Evolutionary conservation across 352 stramenopile species (phyloP).

Genomic region (Blastocystis sp.): DNA sequence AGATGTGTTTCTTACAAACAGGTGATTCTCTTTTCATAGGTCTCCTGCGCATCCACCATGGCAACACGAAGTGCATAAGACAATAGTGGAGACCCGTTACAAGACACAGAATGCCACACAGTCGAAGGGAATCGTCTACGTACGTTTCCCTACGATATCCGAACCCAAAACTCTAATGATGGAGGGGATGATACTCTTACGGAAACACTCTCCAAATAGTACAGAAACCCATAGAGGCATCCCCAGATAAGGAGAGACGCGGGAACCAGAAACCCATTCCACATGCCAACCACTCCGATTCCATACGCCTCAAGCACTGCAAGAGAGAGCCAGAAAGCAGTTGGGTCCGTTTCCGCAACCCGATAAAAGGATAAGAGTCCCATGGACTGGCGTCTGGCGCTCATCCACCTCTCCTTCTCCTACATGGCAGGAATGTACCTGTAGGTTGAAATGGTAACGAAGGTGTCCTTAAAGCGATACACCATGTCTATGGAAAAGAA

Average conservation of each 20-base stretch:
- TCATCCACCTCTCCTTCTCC: neutral
- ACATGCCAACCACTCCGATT: neutral
- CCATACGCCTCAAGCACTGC: neutral
- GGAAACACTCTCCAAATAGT: constrained; percentile 10
- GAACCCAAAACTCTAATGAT: constrained; percentile 17
- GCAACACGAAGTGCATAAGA: neutral
- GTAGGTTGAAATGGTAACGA: neutral
- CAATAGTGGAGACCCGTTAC: neutral
- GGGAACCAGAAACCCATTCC: constrained; percentile 5
- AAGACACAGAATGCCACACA: neutral
- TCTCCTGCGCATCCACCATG: neutral
- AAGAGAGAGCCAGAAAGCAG: neutral
- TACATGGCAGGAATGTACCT: constrained; percentile 4
- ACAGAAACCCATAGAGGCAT: neutral
- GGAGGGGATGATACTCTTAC: too few relatives aligned
- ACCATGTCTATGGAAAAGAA: neutral
- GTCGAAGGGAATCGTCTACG: too few relatives aligned
- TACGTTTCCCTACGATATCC: neutral
- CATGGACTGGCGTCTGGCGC: neutral
- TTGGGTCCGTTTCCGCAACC: neutral
- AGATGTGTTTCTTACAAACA: constrained; percentile 17
- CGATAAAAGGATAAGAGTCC: neutral
- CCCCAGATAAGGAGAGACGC: neutral
- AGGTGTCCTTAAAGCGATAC: neutral
- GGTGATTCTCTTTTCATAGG: neutral